Conservation (phyloP, 495 filamentous ascomycete genomes). For the Bacidia gigantensis region DNA sequence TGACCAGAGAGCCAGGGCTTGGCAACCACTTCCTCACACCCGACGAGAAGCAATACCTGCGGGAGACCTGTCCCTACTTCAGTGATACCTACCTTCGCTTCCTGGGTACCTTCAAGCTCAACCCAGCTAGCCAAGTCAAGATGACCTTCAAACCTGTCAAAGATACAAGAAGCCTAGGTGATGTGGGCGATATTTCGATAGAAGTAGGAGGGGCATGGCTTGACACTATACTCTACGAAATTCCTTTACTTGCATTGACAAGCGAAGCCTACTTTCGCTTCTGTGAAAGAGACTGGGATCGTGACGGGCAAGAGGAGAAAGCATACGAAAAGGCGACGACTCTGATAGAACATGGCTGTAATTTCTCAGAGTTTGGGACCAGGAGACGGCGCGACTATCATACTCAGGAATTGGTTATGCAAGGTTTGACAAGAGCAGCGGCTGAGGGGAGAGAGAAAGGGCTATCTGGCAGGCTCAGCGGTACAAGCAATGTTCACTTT, state of each 20-base stretch:
- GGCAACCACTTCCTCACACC: conserved; percentile 59
- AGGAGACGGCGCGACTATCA: conserved; percentile 80
- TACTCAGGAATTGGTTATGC: conserved; percentile 85
- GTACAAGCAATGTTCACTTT: conserved; percentile 94
- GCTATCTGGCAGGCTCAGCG: conserved; percentile 56
- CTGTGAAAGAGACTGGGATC: conserved; percentile 77
- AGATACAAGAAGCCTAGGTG: conserved; percentile 51
- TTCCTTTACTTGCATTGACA: conserved; percentile 78
- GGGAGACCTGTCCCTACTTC: conserved; percentile 68
- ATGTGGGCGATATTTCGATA: conserved; percentile 62
- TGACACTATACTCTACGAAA: conserved; percentile 95
- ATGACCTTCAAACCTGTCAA: conserved; percentile 52
- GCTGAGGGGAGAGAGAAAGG: conserved; percentile 49
- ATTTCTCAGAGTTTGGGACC: conserved; percentile 89
- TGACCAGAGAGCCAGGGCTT: conserved; percentile 43
- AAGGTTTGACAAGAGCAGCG: conserved; percentile 61
- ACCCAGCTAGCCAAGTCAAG: conserved; percentile 63
- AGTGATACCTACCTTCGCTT: conserved; percentile 62
- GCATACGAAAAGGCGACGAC: conserved; percentile 63
- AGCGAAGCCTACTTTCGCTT: conserved; percentile 97
- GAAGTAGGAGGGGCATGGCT: conserved; percentile 71
- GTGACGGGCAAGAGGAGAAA: conserved; percentile 70
- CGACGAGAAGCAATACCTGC: conserved; percentile 70
- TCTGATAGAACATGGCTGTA: conserved; percentile 67
- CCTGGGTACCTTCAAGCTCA: conserved; percentile 65